These are phyloP conservation scores for Candida anglica DNA, from an alignment of 805 yeast genomes.

Conservation along the genomic window DNA sequence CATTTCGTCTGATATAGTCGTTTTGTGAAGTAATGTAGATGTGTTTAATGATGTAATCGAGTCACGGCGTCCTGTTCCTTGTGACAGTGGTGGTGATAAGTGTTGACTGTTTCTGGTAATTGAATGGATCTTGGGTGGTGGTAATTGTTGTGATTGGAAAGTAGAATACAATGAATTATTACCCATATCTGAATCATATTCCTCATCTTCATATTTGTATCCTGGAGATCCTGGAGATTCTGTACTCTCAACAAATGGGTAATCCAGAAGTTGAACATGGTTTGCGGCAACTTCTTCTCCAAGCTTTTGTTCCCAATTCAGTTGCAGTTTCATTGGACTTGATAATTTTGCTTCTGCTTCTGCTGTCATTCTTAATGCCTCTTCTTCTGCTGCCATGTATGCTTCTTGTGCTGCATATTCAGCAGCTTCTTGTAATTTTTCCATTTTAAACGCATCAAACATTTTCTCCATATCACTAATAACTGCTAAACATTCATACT, in stretches of 20 bases:
- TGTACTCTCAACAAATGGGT: neutral
- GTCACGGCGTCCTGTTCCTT: conserved; percentile 16
- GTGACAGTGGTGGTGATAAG: neutral
- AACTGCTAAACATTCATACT: conserved; percentile 64
- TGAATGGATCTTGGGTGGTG: conserved; percentile 36
- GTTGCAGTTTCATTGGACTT: too few species aligned
- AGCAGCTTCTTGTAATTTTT: conserved; percentile 20
- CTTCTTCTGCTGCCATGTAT: conserved; percentile 2
- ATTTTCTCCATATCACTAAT: conserved; percentile 69
- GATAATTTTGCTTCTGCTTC: conserved; percentile 2
- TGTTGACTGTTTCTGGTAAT: conserved; percentile 20
- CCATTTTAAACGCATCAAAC: conserved; percentile 53
- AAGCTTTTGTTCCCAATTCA: neutral
- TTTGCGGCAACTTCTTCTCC: too few species aligned
- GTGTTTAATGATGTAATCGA: conserved; percentile 25
- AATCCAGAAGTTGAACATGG: too few species aligned
- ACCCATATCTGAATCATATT: conserved; percentile 24
- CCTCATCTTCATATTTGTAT: conserved; percentile 16
- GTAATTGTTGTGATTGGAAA: conserved; percentile 13
- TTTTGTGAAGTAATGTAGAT: conserved; percentile 39
- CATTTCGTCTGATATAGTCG: conserved; percentile 59
- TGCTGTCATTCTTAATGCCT: conserved; percentile 2
- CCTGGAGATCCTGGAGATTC: conserved; percentile 4
- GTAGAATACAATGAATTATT: conserved; percentile 18
- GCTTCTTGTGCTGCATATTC: conserved; percentile 2